Conservation (phyloP, 1,284 basidiomycete genomes). For the Crucibulum cyathiforme region DNA sequence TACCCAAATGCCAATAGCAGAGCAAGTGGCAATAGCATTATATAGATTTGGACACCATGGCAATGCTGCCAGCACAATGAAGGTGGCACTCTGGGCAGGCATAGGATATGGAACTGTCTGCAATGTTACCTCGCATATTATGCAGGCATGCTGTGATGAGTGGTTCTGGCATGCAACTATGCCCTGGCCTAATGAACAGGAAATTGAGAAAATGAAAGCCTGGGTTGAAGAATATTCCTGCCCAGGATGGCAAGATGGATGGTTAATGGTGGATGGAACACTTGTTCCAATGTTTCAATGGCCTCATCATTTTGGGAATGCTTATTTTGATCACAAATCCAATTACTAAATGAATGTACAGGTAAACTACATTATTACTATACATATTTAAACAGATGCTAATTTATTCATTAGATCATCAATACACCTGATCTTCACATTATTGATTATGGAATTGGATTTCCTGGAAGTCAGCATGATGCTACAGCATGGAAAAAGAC, state of each 20-base stretch:
- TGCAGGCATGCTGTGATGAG: slow-evolving; percentile 15
- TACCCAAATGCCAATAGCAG: slow-evolving; percentile 30
- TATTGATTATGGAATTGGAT: slow-evolving; percentile 35
- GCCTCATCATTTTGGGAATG: slow-evolving; percentile 21
- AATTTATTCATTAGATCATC: slow-evolving; percentile 9
- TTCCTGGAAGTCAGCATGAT: slow-evolving; percentile 35
- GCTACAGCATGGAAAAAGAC: slow-evolving; percentile 29
- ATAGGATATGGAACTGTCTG: slow-evolving; percentile 27
- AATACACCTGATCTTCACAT: slow-evolving; percentile 28
- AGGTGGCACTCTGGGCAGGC: slow-evolving; percentile 33
- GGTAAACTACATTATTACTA: slow-evolving; percentile 1
- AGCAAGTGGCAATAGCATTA: slow-evolving; percentile 37
- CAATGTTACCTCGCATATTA: slow-evolving; percentile 17
- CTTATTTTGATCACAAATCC: no score
- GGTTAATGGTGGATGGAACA: slow-evolving; percentile 43
- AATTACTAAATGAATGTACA: slow-evolving; percentile 16
- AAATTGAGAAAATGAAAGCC: slow-evolving; percentile 23
- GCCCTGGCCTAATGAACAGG: slow-evolving; percentile 7
- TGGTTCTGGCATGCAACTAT: slow-evolving; percentile 7
- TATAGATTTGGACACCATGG: slow-evolving; percentile 40
- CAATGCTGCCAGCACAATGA: slow-evolving; percentile 28
- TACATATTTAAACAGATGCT: background rate
- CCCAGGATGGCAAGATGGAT: slow-evolving; percentile 37
- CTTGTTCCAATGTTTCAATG: slow-evolving; percentile 33
- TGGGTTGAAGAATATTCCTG: slow-evolving; percentile 38